Evolutionary conservation across 768 basidiomycete species (phyloP), one percentile per base, ranked within the genome.

Genomic region (Mrakia gelida): DNA sequence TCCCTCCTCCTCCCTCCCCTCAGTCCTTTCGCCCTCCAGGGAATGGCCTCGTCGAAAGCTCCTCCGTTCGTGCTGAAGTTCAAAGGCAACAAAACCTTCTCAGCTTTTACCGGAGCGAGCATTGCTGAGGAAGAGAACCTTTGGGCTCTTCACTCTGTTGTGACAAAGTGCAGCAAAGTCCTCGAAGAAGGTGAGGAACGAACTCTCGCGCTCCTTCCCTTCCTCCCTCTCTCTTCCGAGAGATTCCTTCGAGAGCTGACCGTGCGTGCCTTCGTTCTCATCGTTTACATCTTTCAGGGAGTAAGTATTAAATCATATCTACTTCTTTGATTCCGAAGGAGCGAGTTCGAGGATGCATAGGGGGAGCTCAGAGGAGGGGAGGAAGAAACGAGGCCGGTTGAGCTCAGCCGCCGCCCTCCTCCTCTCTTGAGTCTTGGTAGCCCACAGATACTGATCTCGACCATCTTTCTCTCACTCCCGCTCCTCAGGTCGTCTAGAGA

Each of bases 21-120:
- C 49, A 16, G 49, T 52, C 49, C 16, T 2, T 52, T 52, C 49
- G 4, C 16, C 49, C 7, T 52, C 49, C 16, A 52, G 18, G 59
- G 26, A 23, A 59, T 59, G 59, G 59, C 59, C 59, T 3, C 26
- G 5, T n/a, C 23, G 2, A 43, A n/a, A 13, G 41, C 70, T 15
- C 41, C 13, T 30, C 52, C 71, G 2, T 73, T 73, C 45, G 45
- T 72, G 0, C 71, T 73, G 30, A 73, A 73, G 71, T 52, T 73
- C 71, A 54, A 73, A 15, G 71, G 71, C 10, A 73, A 73, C 45
- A 73, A 73, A 38, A 52, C 71, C 10, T 73, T 73, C 28, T 73
- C 71, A 18, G 43, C 71, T 0, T 73, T 73, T 45, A 28, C 43
- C 1, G 28, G 15, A 10, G n/a, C 26, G n/a, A 54, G 28, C n/a